These are phyloP conservation scores for Mycena sp. DNA, from an alignment of 1,284 basidiomycete species.

Conservation along the genomic window DNA sequence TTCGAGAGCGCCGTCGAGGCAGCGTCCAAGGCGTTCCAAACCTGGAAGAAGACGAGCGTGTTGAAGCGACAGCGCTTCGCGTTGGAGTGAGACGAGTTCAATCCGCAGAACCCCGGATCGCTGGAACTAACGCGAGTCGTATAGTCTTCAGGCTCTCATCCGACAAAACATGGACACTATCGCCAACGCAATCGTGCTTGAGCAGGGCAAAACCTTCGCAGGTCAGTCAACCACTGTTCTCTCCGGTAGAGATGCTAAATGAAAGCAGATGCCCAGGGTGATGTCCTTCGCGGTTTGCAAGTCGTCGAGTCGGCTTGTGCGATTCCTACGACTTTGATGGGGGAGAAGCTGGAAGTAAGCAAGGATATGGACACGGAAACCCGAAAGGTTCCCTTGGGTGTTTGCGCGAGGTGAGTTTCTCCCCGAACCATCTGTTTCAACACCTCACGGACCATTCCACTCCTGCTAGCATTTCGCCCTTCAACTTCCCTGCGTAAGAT, in stretches of 20 bases:
- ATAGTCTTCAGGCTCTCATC: conserved; percentile 84
- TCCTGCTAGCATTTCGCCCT: conserved; percentile 89
- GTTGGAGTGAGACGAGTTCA: conserved; percentile 73
- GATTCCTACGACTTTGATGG: conserved; percentile 86
- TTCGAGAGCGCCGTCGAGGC: conserved; percentile 89
- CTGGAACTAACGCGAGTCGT: not conserved
- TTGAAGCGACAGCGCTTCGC: conserved; percentile 90
- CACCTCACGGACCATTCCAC: conserved; percentile 11
- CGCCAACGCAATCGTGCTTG: conserved; percentile 82
- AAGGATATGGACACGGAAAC: conserved; percentile 98
- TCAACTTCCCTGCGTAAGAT: conserved; percentile 91
- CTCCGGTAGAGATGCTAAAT: not conserved
- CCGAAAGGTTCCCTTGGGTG: conserved; percentile 80
- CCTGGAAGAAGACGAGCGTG: conserved; percentile 90
- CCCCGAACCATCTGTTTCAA: not conserved
- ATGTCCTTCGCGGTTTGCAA: conserved; percentile 93
- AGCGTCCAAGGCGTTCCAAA: conserved; percentile 89
- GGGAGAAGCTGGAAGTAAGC: conserved; percentile 94
- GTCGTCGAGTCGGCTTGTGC: conserved; percentile 92
- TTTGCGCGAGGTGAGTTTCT: conserved; percentile 70
- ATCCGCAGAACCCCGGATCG: not conserved
- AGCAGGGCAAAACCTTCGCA: conserved; percentile 90
- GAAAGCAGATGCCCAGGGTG: conserved; percentile 86
- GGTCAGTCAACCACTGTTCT: conserved; percentile 51
- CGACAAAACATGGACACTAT: conserved; percentile 82